Evolutionary conservation across 176 grass and related monocot species (phyloP).

Genomic region (Urochloa ruziziensis): DNA sequence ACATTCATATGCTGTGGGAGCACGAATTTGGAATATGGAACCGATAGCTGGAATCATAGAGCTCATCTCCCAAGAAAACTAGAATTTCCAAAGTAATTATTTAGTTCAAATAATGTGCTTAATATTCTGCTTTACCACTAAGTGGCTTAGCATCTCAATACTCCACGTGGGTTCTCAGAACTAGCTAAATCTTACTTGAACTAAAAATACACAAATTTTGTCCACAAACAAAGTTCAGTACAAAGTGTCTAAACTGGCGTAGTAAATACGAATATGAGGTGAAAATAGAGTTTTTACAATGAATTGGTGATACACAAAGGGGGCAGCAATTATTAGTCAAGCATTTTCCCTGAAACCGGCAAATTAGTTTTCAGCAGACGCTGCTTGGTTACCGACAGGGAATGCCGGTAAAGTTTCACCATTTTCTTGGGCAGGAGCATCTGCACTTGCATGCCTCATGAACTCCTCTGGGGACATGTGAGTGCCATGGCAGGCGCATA

Average conservation of each 20-base stretch:
- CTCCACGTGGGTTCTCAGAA: not conserved
- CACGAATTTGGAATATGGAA: not conserved
- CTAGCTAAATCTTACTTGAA: not conserved
- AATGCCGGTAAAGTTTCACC: constrained; percentile 25
- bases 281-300: not conserved
- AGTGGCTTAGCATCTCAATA: not conserved
- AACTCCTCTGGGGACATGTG: constrained; percentile 86
- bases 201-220: constrained; percentile 21
- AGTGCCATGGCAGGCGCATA: constrained; percentile 88
- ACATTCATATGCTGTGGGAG: not conserved
- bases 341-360: not conserved
- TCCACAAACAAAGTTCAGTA: constrained; percentile 21
- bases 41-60: not conserved
- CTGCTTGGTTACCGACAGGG: constrained; percentile 45
- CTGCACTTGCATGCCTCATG: constrained; percentile 64
- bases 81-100: not conserved
- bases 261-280: not conserved
- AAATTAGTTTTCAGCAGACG: constrained; percentile 60
- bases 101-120: not conserved
- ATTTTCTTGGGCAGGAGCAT: constrained; percentile 45
- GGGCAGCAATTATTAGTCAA: constrained; percentile 5
- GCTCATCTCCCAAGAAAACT: not conserved
- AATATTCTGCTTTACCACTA: not conserved
- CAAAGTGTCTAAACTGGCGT: constrained; percentile 19
- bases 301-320: constrained; percentile 25